Conservation (phyloP, 495 filamentous ascomycete species). For the Viridothelium virens region DNA sequence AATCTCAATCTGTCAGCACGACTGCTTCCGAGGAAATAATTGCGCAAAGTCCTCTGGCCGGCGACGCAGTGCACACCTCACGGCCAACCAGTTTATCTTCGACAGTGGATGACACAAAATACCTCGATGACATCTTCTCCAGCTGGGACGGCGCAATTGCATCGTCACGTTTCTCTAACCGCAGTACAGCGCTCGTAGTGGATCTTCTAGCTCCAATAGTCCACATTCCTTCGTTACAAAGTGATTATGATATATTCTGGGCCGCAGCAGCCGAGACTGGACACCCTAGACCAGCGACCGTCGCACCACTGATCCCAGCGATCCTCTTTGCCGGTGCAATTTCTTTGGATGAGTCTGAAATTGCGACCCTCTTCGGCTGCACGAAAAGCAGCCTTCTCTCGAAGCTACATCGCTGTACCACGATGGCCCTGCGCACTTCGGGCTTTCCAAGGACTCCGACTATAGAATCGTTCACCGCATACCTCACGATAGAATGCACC, state of each 20-base stretch:
- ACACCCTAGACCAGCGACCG: neutral
- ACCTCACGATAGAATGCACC: slow-evolving; percentile 12
- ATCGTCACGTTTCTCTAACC: slow-evolving; percentile 2
- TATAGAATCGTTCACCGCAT: slow-evolving; percentile 11
- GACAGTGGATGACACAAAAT: neutral
- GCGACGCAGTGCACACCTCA: neutral
- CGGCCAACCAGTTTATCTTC: neutral
- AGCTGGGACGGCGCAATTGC: neutral
- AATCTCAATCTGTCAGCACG: neutral
- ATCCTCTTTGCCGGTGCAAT: slow-evolving; percentile 15
- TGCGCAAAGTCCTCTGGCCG: neutral
- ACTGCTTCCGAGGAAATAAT: neutral
- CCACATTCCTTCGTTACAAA: slow-evolving; percentile 11
- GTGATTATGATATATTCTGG: slow-evolving; percentile 14
- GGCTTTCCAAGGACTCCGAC: slow-evolving; percentile 15
- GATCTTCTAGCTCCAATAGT: slow-evolving; percentile 8
- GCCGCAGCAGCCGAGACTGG: slow-evolving; percentile 1
- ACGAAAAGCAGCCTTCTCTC: neutral
- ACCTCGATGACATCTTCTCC: slow-evolving; percentile 1
- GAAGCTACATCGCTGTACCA: slow-evolving; percentile 4
- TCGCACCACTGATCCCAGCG: slow-evolving; percentile 12
- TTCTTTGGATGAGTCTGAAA: slow-evolving; percentile 4
- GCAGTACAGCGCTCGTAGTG: neutral
- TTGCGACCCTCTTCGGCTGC: slow-evolving; percentile 4
- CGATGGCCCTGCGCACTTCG: slow-evolving; percentile 10